Conservation (phyloP, 2,329 filamentous ascomycete species). For the Rhytidhysteron rufulum region DNA sequence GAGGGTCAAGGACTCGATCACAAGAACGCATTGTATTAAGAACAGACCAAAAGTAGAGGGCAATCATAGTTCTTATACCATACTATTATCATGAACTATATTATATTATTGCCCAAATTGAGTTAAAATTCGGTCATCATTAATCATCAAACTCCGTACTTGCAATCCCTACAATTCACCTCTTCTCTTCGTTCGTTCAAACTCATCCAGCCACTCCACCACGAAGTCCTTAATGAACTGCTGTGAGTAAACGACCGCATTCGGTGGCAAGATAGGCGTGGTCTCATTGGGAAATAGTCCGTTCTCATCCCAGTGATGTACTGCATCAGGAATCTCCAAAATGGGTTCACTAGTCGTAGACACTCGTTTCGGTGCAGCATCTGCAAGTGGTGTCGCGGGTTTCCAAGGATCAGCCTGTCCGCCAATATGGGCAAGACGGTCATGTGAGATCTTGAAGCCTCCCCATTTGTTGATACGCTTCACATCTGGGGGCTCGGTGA, state of each 20-base stretch:
- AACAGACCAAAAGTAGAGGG: too few relatives aligned
- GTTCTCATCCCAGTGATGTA: constrained; percentile 80
- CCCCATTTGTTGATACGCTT: constrained; percentile 72
- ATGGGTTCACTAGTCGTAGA: constrained; percentile 66
- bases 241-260: constrained; percentile 58
- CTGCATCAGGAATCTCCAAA: constrained; percentile 67
- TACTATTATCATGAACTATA: too few relatives aligned
- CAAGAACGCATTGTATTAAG: too few relatives aligned
- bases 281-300: constrained; percentile 63
- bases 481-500: constrained; percentile 60
- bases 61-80: too few relatives aligned
- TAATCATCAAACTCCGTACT: too few relatives aligned
- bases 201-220: constrained; percentile 58
- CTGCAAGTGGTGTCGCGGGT: constrained; percentile 66
- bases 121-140: too few relatives aligned
- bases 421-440: constrained; percentile 72
- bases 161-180: background rate
- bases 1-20: too few relatives aligned
- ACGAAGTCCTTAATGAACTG: constrained; percentile 59
- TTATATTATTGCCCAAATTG: too few relatives aligned
- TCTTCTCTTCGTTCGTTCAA: background rate
- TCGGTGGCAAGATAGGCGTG: constrained; percentile 54
- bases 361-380: constrained; percentile 53
- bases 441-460: constrained; percentile 67
- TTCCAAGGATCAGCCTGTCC: constrained; percentile 80